A percentile compares a stretch with the other conserved stretches of the same genome.
Conservation (phyloP, 2,329 filamentous ascomycete species). For the Colletotrichum higginsianum region DNA sequence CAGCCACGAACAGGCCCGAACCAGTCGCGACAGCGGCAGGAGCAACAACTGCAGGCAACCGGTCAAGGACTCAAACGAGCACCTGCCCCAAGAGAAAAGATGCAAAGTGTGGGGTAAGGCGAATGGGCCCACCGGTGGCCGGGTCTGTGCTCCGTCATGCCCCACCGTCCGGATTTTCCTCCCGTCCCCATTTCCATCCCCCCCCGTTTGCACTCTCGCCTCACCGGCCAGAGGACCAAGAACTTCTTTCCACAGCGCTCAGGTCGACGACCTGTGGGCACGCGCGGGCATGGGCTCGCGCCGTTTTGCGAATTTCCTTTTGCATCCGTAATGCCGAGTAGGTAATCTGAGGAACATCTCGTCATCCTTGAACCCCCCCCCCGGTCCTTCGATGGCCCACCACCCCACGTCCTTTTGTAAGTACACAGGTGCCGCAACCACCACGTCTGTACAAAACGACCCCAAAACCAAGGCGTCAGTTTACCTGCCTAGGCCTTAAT, state of each 20-base stretch:
- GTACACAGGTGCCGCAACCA: not conserved
- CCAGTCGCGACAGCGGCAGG: not conserved
- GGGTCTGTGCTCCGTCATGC: constrained; percentile 22
- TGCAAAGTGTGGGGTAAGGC: constrained; percentile 38
- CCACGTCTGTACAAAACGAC: not conserved
- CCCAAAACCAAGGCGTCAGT: constrained; percentile 5
- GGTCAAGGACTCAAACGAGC: not conserved
- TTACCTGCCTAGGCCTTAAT: too few relatives aligned
- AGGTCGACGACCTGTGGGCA: not conserved
- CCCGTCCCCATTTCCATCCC: constrained; percentile 21
- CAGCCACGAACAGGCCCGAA: not conserved
- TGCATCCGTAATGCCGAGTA: not conserved
- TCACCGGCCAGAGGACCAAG: not conserved
- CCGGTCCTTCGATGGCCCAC: not conserved
- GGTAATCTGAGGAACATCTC: constrained; percentile 13
- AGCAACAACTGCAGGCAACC: not conserved
- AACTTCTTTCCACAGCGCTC: not conserved
- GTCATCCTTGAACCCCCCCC: constrained; percentile 5
- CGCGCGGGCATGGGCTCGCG: not conserved
- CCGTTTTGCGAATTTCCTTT: not conserved
- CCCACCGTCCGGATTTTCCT: constrained; percentile 33
- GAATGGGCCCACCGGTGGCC: constrained; percentile 4
- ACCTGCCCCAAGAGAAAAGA: constrained; percentile 22
- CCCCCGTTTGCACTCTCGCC: constrained; percentile 23
- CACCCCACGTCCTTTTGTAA: constrained; percentile 21